These are phyloP conservation scores for Coemansia furcata DNA, from an alignment of 192 early-diverging fungal genomes.

Conservation along the genomic window DNA sequence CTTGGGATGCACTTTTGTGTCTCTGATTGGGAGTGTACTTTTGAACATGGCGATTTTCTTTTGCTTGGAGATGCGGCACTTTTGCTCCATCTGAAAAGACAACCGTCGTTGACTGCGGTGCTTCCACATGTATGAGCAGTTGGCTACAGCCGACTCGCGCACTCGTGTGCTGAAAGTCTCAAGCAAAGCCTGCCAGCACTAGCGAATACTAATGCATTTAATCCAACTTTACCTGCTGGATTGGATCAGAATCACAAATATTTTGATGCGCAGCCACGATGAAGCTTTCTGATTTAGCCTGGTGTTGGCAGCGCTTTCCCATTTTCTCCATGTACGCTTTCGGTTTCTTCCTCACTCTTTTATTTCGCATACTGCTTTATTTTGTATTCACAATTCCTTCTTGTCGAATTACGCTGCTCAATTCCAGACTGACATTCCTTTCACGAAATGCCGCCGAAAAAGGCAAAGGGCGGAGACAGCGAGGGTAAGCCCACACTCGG, in stretches of 20 bases:
- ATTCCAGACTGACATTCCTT: neutral
- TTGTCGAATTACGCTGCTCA: neutral
- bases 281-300: neutral
- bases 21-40: too few relatives aligned
- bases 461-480: slow-evolving; percentile 21
- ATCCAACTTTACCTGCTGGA: neutral
- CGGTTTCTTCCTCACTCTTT: neutral
- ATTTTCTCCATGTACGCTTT: neutral
- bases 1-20: neutral
- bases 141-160: too few relatives aligned
- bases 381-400: neutral
- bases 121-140: too few relatives aligned
- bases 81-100: too few relatives aligned
- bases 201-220: neutral
- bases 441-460: slow-evolving; percentile 44
- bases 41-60: too few relatives aligned
- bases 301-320: neutral
- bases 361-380: neutral
- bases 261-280: slow-evolving; percentile 21
- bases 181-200: too few relatives aligned
- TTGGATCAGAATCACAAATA: neutral
- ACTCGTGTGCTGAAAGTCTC: too few relatives aligned
- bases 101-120: too few relatives aligned
- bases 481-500: slow-evolving; percentile 20
- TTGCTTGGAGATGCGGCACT: too few relatives aligned